A percentile compares a stretch with the other conserved stretches of the same genome.
phyloP scores from a whole-genome alignment of 2,329 filamentous ascomycete species.

The Cladophialophora yegresii region DNA sequence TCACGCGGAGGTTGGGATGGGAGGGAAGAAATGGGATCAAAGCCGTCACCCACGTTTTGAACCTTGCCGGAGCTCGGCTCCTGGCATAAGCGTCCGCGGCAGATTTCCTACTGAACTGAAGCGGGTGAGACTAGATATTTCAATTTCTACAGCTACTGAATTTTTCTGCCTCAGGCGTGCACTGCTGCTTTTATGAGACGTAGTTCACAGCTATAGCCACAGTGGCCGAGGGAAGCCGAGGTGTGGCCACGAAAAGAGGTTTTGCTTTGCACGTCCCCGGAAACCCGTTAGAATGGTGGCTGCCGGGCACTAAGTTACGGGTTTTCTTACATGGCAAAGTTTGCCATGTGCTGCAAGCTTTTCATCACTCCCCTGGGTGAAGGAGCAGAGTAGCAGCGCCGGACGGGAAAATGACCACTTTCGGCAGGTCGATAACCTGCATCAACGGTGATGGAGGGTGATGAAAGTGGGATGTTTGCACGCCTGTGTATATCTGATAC shows the following conservation, averaged over 20 bases:
- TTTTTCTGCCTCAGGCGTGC: neutral
- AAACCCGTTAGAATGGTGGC: neutral
- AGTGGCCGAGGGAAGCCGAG: neutral
- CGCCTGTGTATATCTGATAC: constrained; percentile 30
- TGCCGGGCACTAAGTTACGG: neutral
- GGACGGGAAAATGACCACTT: neutral
- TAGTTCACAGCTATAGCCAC: neutral
- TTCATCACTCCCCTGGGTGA: neutral
- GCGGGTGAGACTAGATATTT: neutral
- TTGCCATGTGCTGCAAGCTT: neutral
- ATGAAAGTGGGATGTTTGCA: neutral
- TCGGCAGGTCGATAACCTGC: neutral
- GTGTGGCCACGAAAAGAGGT: neutral
- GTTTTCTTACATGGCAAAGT: neutral
- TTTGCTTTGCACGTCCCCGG: neutral
- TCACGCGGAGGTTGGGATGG: neutral
- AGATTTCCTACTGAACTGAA: neutral
- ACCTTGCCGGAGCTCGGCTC: neutral
- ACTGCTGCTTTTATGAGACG: neutral
- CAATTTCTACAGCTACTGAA: neutral
- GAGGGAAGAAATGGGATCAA: neutral
- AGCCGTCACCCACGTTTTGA: neutral
- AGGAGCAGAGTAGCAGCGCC: neutral
- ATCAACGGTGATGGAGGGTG: neutral
- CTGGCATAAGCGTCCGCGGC: neutral